Evolutionary conservation across 176 grass and related monocot genomes (phyloP).

Genomic region (Musa itinerans): DNA sequence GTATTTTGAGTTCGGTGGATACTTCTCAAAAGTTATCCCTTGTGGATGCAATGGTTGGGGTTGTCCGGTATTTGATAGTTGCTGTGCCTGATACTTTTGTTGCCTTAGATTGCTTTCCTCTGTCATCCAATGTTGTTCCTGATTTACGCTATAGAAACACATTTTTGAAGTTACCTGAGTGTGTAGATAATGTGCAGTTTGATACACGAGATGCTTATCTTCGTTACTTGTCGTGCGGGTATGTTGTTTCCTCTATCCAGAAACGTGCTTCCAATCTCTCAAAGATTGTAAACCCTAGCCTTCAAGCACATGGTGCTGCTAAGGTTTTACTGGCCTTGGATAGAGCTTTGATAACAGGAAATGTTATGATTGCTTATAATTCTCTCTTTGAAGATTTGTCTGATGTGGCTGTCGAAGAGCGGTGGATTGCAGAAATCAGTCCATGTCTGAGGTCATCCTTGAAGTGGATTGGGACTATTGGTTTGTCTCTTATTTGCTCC

Average conservation of each 20-base stretch:
- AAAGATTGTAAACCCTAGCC: conserved; percentile 71
- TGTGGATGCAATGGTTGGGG: conserved; percentile 55
- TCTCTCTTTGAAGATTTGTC: conserved; percentile 93
- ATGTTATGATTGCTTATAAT: conserved; percentile 62
- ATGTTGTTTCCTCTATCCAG: conserved; percentile 70
- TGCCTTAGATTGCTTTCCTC: conserved; percentile 94
- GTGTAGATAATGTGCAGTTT: conserved; percentile 47
- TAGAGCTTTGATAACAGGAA: conserved; percentile 60
- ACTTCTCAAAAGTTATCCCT: conserved; percentile 52
- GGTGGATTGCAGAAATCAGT: conserved; percentile 94
- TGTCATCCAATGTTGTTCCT: conserved; percentile 60
- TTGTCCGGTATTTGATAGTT: conserved; percentile 77
- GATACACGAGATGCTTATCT: conserved; percentile 57
- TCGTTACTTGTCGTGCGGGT: conserved; percentile 77
- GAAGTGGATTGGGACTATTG: conserved; percentile 88
- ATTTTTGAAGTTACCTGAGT: conserved; percentile 52
- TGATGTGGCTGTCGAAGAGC: conserved; percentile 78
- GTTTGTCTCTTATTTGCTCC: conserved; percentile 84
- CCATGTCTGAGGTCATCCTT: conserved; percentile 86
- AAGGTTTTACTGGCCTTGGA: conserved; percentile 93
- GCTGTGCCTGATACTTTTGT: conserved; percentile 93
- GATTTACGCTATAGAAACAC: conserved; percentile 59
- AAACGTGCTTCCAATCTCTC: conserved; percentile 66
- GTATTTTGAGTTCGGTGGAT: conserved; percentile 27
- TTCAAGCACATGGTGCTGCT: conserved; percentile 66